Base-by-base conservation (phyloP, 192 early-diverging fungal species). In the Podila verticillata region DNA sequence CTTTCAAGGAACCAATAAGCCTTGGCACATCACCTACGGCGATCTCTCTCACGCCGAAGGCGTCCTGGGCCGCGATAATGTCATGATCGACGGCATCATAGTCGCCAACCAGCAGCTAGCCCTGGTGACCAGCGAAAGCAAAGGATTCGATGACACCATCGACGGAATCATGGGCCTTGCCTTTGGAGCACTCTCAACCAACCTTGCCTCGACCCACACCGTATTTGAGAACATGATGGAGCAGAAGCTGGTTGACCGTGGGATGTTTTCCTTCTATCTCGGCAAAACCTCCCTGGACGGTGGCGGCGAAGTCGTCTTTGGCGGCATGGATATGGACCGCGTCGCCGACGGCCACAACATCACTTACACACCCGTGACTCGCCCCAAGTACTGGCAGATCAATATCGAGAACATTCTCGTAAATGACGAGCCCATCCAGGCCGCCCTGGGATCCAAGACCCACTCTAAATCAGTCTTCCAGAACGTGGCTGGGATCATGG, bases 81-180 rank as follows among this genome's bases (percentile, higher is more conserved):
- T 75, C 15, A 47, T 51, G 0, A 44, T 75, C 7, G 66, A 36
- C 2, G 54, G 48, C 19, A 31, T 32, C 34, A 68, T 17, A 1
- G 48, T 35, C 24, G 7, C 19, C 29, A 17, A 65, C 19, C 58
- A 60, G 15, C 58, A 60, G 30, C 26, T 60, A 19, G 58, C 58
- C 28, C 89, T 89, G 17, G 86, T 82, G 61, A 84, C 72, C 30
- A 87, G 86, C 57, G 89, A 89, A 10, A 75, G 70, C 15, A 68
- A 70, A 6, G 88, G 86, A 61, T 80, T 82, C 48, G 69, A 73
- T 13, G 91, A 87, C 48, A 81, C 75, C 1, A 86, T 90, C 7
- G 90, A 91, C 48, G 91, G 91, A 9, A 73, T 92, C 19, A 49
- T 92, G 10, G 91, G 91, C 34, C 88, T 92, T 7, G 86, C 86